Evolutionary conservation across 2,329 filamentous ascomycete genomes (phyloP), one percentile per base, ranked within the genome.

Genomic region (Xylariaceae sp.): DNA sequence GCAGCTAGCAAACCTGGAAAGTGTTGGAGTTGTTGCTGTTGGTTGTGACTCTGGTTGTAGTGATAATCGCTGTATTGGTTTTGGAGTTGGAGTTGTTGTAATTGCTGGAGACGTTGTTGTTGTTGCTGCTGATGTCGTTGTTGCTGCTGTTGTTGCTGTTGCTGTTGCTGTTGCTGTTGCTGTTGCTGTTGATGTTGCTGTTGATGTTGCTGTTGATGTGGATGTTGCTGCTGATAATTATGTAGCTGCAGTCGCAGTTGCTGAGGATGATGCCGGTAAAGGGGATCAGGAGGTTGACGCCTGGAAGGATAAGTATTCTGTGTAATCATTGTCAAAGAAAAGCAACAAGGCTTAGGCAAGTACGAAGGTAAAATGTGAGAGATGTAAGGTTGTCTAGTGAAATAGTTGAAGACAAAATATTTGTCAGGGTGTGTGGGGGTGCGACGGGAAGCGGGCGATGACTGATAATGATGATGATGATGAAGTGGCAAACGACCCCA

Each of bases 281-380:
- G 60, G 43, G 53, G 55, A 55, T 60, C 57, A 51, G 58, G 60
- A 49, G 62, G 64, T 47, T 62, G 63, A 52, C 54, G 62, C 60
- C 61, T 64, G 53, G 60, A 58, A 45, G 59, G 48, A 58, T 64
- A 65, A 55, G 45, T 63, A 57, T 67, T 64, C 41, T 67, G 65
- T 43, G 65, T 59, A 56, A 69, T 64, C 66, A 70, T 69, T 66
- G 67, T 69, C 19, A 60, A 59, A 65, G 61, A 42, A 29, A 27
- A n/a, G 48, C 47, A 47, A 51, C 50, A 8, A 45, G 54, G 27
- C 19, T 50, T 37, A 37, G 43, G 29, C 29, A 53, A 55, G 55
- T 55, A 58, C 46, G 50, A 53, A 45, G 45, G 27, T 46, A 41
- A 37, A 34, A 37, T 19, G 12, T 32, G 47, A 31, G 11, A 49